These are phyloP conservation scores for Neovahlkampfia damariscottae DNA, from an alignment of 78 protist genomes.

Conservation along the genomic window DNA sequence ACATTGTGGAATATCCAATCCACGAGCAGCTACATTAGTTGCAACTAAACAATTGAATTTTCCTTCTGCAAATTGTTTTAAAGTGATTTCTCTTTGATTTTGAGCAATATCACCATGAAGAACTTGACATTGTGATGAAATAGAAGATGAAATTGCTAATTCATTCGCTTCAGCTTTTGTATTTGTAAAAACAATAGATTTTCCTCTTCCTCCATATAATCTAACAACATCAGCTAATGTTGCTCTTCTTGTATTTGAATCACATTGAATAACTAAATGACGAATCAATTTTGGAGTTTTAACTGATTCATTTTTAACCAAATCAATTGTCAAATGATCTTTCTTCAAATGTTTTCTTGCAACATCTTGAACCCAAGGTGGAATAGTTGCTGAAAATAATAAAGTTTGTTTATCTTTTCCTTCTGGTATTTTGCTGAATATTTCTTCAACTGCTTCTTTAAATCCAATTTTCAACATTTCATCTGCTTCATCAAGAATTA, in stretches of 20 bases:
- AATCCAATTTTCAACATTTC: conserved; percentile 90
- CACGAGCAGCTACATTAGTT: conserved; percentile 95
- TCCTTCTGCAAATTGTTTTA: conserved; percentile 67
- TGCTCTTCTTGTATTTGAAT: too few relatives aligned
- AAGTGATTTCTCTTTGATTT: conserved; percentile 74
- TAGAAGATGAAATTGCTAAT: too few relatives aligned
- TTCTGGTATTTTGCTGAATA: neutral
- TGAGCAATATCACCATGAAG: conserved; percentile 95
- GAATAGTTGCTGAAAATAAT: conserved; percentile 19
- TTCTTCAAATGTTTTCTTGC: too few relatives aligned
- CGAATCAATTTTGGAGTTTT: too few relatives aligned
- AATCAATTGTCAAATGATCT: too few relatives aligned
- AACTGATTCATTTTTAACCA: too few relatives aligned
- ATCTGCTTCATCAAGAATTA: conserved; percentile 99
- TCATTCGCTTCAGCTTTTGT: conserved; percentile 19
- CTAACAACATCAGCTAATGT: conserved; percentile 3
- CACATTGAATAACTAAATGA: too few relatives aligned
- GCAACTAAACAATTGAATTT: conserved; percentile 68
- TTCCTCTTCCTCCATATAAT: conserved; percentile 9
- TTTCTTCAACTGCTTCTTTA: conserved; percentile 16
- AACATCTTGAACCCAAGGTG: conserved; percentile 2
- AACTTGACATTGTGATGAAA: too few relatives aligned
- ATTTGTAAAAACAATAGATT: neutral
- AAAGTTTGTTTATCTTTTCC: too few relatives aligned
- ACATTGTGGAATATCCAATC: conserved; percentile 87